These are phyloP conservation scores for Aspergillus caelatus DNA, from an alignment of 2,329 filamentous ascomycete genomes.

Conservation along the genomic window DNA sequence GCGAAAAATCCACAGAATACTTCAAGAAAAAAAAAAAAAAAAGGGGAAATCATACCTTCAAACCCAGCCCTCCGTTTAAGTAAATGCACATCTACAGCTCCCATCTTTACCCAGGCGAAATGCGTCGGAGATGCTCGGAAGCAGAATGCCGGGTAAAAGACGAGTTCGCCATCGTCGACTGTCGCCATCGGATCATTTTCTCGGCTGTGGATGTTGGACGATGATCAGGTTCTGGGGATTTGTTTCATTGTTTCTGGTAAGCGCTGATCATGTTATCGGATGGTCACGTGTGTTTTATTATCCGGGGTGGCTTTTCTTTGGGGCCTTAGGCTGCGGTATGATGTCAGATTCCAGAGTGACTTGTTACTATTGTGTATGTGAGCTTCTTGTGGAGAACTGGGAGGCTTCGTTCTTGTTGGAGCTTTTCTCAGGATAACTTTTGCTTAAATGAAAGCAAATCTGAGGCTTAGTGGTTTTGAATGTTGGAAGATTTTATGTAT, in stretches of 20 bases:
- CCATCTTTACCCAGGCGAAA: slow-evolving; percentile 65
- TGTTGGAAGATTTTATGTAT: no score
- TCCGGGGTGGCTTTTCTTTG: not conserved
- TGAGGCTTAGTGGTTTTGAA: not conserved
- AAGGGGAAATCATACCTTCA: slow-evolving; percentile 46
- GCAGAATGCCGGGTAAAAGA: slow-evolving; percentile 62
- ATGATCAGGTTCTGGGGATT: not conserved
- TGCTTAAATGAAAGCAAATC: not conserved
- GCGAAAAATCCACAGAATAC: not conserved
- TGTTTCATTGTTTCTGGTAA: not conserved
- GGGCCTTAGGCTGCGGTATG: not conserved
- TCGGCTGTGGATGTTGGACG: not conserved
- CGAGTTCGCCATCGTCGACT: slow-evolving; percentile 27
- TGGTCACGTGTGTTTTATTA: not conserved
- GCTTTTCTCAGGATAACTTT: not conserved
- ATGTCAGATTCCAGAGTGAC: not conserved
- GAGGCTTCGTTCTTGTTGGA: not conserved
- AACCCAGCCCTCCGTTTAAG: slow-evolving; percentile 53
- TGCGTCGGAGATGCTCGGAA: slow-evolving; percentile 64
- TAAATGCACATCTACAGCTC: slow-evolving; percentile 57
- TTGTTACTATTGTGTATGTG: not conserved
- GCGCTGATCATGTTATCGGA: not conserved
- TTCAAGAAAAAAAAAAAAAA: not conserved
- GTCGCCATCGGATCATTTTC: slow-evolving; percentile 21
- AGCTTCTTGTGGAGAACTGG: not conserved